Base-by-base conservation (phyloP, 257 asterid genomes). In the Plantago ovata region DNA sequence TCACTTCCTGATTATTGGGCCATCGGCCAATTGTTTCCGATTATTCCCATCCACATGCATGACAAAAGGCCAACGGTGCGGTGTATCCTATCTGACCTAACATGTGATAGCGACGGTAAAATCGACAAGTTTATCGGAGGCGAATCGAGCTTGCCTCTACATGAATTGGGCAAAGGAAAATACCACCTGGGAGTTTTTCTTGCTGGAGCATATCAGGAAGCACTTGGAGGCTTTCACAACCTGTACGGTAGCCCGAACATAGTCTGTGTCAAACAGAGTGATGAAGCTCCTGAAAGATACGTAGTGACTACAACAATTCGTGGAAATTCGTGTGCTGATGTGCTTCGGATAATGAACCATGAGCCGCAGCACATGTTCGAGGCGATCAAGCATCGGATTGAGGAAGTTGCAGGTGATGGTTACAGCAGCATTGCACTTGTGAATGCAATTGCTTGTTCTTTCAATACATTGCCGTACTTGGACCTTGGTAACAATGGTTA, bases 141-240 rank as follows among this genome's bases (percentile, higher is more conserved):
- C 3, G 83, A 79, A 49, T 74, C 89, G 23, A 82, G 85, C 70
- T 75, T 82, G 56, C 78, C 75, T 0, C 82, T 82, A 18, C 89
- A 79, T 61, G 79, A 71, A 20, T 40, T 57, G 14, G 32, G 70
- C 23, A 73, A 74, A 0, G 77, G 73, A 0, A 49, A 62, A 1
- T 80, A 85, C 61, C 80, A 76, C 65, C 53, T 85, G 21, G 95
- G 92, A 19, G 83, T 83, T 84, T 83, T 85, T 59, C 66, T 80
- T 10, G 95, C 92, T 1, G 92, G 95, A 69, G 95, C 95, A 47
- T 85, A 85, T 57, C 80, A 82, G 75, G 92, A 85, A 63, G 92
- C 92, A 0, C 72, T 85, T 1, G 95, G 92, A 0, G 95, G 86
- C n/a, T 63, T 78, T 20, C 95, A 85, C 66, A 85, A 85, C 77